phyloP scores from a whole-genome alignment of 495 filamentous ascomycete genomes.

The Sphaerosporella brunnea region DNA sequence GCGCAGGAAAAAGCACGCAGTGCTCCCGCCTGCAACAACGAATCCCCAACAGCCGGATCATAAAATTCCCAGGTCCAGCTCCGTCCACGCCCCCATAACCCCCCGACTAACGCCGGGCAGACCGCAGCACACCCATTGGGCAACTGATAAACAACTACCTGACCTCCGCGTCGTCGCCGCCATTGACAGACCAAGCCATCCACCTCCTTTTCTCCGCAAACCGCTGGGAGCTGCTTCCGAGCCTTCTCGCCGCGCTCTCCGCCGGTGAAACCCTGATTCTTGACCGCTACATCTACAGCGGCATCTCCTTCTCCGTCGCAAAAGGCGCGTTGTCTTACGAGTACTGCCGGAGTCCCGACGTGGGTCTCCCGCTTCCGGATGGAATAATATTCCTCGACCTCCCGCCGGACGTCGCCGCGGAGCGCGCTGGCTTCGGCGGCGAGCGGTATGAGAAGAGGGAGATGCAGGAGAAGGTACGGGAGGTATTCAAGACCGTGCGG shows the following conservation, averaged over 20 bases:
- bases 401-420: constrained; percentile 48
- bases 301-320: constrained; percentile 87
- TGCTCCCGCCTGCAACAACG: constrained; percentile 50
- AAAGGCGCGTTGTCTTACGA: constrained; percentile 72
- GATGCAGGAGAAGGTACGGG: constrained; percentile 65
- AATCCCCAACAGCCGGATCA: constrained; percentile 48
- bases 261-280: constrained; percentile 59
- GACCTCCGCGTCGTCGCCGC: constrained; percentile 37
- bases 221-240: constrained; percentile 55
- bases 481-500: constrained; percentile 41
- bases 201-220: constrained; percentile 93
- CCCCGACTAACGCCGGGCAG: constrained; percentile 67
- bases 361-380: constrained; percentile 76
- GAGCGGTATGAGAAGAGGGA: constrained; percentile 77
- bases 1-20: constrained; percentile 91
- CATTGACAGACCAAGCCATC: constrained; percentile 79
- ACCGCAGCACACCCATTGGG: constrained; percentile 76
- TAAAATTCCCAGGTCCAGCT: constrained; percentile 64
- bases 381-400: constrained; percentile 74
- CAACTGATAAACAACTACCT: constrained; percentile 80
- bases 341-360: constrained; percentile 50
- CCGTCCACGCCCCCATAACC: constrained; percentile 48
- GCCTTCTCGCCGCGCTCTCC: constrained; percentile 3
- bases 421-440: constrained; percentile 64
- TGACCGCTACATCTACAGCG: constrained; percentile 88